Conservation (phyloP, 2,329 filamentous ascomycete genomes). For the Colletotrichum endophyticum region DNA sequence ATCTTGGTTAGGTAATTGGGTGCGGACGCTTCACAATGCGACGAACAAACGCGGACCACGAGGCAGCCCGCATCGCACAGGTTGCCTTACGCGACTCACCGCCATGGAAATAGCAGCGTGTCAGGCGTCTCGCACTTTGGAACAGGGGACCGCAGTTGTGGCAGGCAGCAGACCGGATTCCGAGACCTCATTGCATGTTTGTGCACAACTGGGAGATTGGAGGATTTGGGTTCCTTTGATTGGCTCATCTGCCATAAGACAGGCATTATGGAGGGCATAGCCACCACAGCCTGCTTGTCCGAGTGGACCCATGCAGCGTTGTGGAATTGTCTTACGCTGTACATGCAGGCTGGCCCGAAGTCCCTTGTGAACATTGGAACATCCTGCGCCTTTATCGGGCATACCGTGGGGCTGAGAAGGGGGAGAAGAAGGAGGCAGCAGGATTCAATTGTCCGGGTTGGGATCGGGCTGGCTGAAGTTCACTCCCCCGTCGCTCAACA, state of each 20-base stretch:
- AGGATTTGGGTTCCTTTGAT: background rate
- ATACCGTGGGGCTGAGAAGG: background rate
- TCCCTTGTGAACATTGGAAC: background rate
- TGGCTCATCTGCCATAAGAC: background rate
- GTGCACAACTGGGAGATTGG: background rate
- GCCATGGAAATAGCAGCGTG: background rate
- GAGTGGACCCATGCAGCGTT: no score
- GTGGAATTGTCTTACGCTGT: background rate
- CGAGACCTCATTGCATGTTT: background rate
- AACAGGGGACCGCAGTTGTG: background rate
- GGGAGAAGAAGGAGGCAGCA: background rate
- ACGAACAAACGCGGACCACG: background rate
- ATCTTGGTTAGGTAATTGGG: background rate
- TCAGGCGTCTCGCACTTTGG: background rate
- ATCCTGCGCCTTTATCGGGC: background rate
- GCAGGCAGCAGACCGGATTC: background rate
- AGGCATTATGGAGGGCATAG: background rate
- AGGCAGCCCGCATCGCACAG: background rate
- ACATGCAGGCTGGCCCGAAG: background rate
- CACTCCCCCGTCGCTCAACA: background rate
- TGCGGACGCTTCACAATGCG: background rate
- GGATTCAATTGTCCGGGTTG: background rate
- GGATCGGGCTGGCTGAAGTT: background rate
- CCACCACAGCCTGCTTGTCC: background rate
- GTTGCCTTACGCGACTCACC: background rate